Evolutionary conservation across 2,329 filamentous ascomycete species (phyloP).

Genomic region (Parascedosporium putredinis): DNA sequence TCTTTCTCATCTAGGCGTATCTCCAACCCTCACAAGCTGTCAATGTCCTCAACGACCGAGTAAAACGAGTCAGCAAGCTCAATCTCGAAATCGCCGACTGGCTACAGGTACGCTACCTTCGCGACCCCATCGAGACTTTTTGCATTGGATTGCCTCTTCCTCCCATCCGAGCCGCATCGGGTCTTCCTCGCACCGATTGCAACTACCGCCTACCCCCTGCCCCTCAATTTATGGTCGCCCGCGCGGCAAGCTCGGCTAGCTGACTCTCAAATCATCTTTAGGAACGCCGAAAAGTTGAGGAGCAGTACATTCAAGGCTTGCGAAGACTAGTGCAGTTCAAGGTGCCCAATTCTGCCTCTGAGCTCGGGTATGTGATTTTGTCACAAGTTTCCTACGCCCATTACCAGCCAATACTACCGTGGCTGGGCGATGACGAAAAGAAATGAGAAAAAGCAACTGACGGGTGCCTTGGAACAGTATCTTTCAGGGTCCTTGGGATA

Average conservation of each 20-base stretch:
- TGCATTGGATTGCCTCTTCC: too few species aligned
- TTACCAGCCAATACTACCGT: too few species aligned
- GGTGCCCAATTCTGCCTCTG: conserved; percentile 63
- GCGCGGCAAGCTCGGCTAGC: neutral
- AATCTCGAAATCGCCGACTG: conserved; percentile 93
- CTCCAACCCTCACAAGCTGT: conserved; percentile 77
- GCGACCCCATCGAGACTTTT: too few species aligned
- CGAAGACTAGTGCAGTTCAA: conserved; percentile 69
- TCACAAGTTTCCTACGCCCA: neutral
- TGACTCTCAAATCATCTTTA: conserved; percentile 25
- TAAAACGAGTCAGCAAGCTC: conserved; percentile 75
- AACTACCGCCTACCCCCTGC: neutral
- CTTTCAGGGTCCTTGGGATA: conserved; percentile 84
- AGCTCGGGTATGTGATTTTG: conserved; percentile 66
- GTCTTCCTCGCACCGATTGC: neutral
- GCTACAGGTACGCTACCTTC: conserved; percentile 73
- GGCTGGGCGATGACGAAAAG: too few species aligned
- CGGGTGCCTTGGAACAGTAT: conserved; percentile 45
- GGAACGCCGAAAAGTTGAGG: conserved; percentile 89
- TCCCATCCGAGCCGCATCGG: too few species aligned
- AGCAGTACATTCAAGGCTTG: conserved; percentile 73
- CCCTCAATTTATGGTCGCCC: neutral
- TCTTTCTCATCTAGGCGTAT: conserved; percentile 47
- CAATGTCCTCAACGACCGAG: conserved; percentile 70
- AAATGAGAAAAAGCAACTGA: conserved; percentile 12